Base-by-base conservation (phyloP, 768 basidiomycete species). In the Suillus americanus region DNA sequence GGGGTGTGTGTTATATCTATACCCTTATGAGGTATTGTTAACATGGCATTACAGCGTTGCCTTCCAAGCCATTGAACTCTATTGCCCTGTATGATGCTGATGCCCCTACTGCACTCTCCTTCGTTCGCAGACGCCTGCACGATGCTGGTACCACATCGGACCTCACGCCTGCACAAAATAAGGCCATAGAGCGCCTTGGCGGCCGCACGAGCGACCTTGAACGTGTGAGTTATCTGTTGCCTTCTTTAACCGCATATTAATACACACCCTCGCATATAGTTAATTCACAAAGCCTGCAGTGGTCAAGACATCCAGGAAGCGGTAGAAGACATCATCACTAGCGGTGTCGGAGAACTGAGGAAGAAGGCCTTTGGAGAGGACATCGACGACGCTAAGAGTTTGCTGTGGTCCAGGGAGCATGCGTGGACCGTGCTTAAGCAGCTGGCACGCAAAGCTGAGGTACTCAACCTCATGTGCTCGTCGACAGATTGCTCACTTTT, bases 301-400 rank as follows among this genome's bases (percentile, higher is more conserved):
- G 92, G 94, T 2, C 85, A 86, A 77, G 78, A 73, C 18, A 83
- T 96, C 3, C 82, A 87, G 61, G 91, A 91, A 45, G 94, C 94
- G 1, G 91, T 97, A 6, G 92, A 96, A 71, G 96, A 98, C 71
- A 94, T 99, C 69, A 86, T 97, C 65, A 77, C 78, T 25, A 85
- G 92, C 18, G 89, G 89, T 40, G 86, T 95, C 12, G 83, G 87
- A 40, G 95, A 97, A 74, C 79, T 99, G 59, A 82, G 92, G 55
- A 98, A 98, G 82, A 90, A 85, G 55, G 92, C 92, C 0, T 99
- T 98, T 72, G 97, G 95, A 0, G 95, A 97, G 67, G 96, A 97
- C 71, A 76, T 81, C 1, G 94, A 97, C 62, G 96, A 97, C 70
- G 90, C 91, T 3, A 95, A 94, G 76, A 80, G 72, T 54, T 76